Evolutionary conservation across 129 eudicot species (phyloP), one percentile per base, ranked within the genome.

Genomic region (Artemisia argyi): DNA sequence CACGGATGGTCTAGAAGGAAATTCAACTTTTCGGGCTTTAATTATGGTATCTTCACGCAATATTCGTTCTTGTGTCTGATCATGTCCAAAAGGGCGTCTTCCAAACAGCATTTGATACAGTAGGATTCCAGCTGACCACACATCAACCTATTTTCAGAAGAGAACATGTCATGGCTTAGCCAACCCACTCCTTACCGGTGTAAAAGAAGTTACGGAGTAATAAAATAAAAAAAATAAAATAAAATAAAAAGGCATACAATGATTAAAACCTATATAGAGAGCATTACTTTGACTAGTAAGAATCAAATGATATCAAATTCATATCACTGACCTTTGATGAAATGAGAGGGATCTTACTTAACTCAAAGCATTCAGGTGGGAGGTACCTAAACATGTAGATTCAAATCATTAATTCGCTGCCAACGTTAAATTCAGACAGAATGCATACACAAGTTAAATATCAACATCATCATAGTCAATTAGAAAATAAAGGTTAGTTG

Each of bases 291-390:
- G 32, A 75, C 59, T 74, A 52, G 63, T 65, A 44, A 44, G 18
- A 47, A 54, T 66, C 46, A 55, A 47, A 55, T 55, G 14, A 65
- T 54, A 32, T 54, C 24, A 30, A 55, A 65, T 20, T 4, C 14
- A 55, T 13, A 32, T 16, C 11, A 69, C 85, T 58, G 24, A 91
- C 98, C 97, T 90, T 94, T n/a, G 98, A 94, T 39, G 98, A 94
- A 73, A 94, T 94, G 68, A 90, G 83, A 60, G 98, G 98, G 48
- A 72, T 94, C 86, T 77, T 94, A 82, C 72, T 87, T 63, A 94
- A 86, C 88, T 94, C 98, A 90, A 94, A 94, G 84, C 98, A 94
- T 75, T 94, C 98, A 64, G 98, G 98, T 47, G 98, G 98, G 39
- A 94, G 88, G 83, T 94, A 94, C 98, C 98, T 94, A 81, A 73